These are phyloP conservation scores for Ampelocalamus luodianensis DNA, from an alignment of 176 grass and related monocot genomes.

Conservation along the genomic window DNA sequence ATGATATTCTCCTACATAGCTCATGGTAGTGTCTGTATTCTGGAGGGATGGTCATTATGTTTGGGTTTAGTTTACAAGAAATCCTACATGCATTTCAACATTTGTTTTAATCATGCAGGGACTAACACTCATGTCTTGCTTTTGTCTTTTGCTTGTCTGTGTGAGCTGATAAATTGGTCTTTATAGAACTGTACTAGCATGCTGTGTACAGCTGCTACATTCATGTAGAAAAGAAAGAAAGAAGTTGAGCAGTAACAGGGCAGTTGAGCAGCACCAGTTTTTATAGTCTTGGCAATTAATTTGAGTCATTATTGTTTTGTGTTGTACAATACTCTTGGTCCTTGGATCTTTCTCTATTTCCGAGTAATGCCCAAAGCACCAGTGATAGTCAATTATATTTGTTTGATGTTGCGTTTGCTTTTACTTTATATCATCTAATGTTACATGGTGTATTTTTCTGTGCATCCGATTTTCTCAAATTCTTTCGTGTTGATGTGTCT, in stretches of 20 bases:
- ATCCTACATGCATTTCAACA: conserved; percentile 4
- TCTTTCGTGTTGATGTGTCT: conserved; percentile 35
- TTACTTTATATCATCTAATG: conserved; percentile 17
- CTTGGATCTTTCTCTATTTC: conserved; percentile 16
- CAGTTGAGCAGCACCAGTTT: background rate
- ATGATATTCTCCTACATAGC: conserved; percentile 21
- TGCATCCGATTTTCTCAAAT: conserved; percentile 13
- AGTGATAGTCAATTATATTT: conserved; percentile 28
- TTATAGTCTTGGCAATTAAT: conserved; percentile 10
- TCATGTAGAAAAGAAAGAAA: conserved; percentile 18
- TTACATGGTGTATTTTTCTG: conserved; percentile 24
- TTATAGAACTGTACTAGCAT: conserved; percentile 26
- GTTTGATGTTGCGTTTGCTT: conserved; percentile 16
- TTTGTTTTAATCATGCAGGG: background rate
- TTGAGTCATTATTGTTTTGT: conserved; percentile 20
- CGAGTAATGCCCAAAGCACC: background rate
- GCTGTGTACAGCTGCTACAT: background rate
- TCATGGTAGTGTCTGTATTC: conserved; percentile 4
- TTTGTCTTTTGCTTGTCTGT: conserved; percentile 8
- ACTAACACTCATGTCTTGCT: background rate
- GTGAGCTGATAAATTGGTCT: background rate
- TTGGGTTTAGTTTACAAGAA: conserved; percentile 11
- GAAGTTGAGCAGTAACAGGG: conserved; percentile 21
- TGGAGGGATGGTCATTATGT: conserved; percentile 21
- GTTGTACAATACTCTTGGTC: conserved; percentile 15